phyloP scores from a whole-genome alignment of 805 yeast genomes.

The Brettanomyces bruxellensis region DNA sequence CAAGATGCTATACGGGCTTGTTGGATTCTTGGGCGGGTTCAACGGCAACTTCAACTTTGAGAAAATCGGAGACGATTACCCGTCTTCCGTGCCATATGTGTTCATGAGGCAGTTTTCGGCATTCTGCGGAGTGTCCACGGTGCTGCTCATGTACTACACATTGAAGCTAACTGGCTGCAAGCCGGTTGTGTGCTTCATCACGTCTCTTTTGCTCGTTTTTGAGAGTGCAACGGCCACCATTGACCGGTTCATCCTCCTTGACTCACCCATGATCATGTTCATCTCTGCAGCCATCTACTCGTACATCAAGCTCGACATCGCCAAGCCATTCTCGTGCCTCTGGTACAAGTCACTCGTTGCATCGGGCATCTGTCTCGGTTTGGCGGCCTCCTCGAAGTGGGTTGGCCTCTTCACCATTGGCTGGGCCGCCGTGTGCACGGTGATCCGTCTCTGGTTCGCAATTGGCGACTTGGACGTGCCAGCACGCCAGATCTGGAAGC shows the following conservation, averaged over 20 bases:
- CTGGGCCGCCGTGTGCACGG: conserved; percentile 62
- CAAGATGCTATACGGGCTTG: conserved; percentile 68
- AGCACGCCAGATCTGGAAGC: conserved; percentile 32
- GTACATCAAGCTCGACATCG: conserved; percentile 56
- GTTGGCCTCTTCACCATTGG: conserved; percentile 75
- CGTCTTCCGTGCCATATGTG: conserved; percentile 51
- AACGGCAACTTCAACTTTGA: conserved; percentile 62
- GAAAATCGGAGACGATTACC: conserved; percentile 56
- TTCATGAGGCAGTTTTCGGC: conserved; percentile 68
- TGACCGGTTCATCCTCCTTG: conserved; percentile 65
- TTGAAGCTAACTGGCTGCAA: conserved; percentile 66
- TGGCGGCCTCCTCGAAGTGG: conserved; percentile 73
- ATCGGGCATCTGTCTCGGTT: conserved; percentile 64
- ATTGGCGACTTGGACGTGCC: conserved; percentile 60
- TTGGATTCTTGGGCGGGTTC: conserved; percentile 60
- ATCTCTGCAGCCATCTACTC: conserved; percentile 64
- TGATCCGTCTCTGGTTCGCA: conserved; percentile 58
- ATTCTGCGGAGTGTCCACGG: conserved; percentile 57
- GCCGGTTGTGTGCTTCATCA: conserved; percentile 49
- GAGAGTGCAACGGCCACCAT: conserved; percentile 68
- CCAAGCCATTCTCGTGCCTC: conserved; percentile 45
- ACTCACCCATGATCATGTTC: conserved; percentile 69
- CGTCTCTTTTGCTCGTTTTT: conserved; percentile 45
- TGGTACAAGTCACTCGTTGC: conserved; percentile 56
- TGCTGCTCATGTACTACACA: conserved; percentile 56